phyloP scores from a whole-genome alignment of 179 eudicot species.

The Camellia oleifera region DNA sequence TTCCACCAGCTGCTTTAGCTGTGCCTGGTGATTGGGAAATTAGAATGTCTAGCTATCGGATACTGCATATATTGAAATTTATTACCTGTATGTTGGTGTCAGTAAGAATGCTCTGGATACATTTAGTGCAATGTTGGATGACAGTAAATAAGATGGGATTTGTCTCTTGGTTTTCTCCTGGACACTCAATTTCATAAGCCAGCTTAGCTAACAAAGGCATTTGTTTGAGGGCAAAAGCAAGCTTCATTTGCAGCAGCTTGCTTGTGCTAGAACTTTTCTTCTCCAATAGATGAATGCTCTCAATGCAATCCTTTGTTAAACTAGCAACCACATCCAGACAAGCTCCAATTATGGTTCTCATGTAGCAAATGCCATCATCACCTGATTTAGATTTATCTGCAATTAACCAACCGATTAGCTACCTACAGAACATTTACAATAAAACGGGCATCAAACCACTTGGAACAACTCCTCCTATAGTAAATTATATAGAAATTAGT shows the following conservation, averaged over 20 bases:
- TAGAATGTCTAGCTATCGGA: not conserved
- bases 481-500: too few relatives aligned
- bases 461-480: not conserved
- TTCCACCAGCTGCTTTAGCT: not conserved
- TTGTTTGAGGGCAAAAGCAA: conserved; percentile 81
- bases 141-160: conserved; percentile 42
- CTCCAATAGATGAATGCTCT: conserved; percentile 59
- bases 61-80: conserved; percentile 11
- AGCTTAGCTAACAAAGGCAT: conserved; percentile 49
- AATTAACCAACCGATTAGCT: conserved; percentile 19
- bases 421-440: not conserved
- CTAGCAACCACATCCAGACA: conserved; percentile 46
- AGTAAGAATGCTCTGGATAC: conserved; percentile 51
- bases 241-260: conserved; percentile 70
- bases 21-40: not conserved
- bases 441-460: not conserved
- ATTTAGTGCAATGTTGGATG: conserved; percentile 45
- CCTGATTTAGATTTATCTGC: conserved; percentile 56
- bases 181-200: conserved; percentile 48
- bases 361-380: conserved; percentile 36
- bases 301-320: conserved; percentile 60
- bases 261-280: conserved; percentile 45
- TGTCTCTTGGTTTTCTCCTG: conserved; percentile 31
- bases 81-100: conserved; percentile 67
- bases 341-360: conserved; percentile 57